These are phyloP conservation scores for Paracorniculantispora psalliotae DNA, from an alignment of 2,329 filamentous ascomycete species.

Conservation along the genomic window DNA sequence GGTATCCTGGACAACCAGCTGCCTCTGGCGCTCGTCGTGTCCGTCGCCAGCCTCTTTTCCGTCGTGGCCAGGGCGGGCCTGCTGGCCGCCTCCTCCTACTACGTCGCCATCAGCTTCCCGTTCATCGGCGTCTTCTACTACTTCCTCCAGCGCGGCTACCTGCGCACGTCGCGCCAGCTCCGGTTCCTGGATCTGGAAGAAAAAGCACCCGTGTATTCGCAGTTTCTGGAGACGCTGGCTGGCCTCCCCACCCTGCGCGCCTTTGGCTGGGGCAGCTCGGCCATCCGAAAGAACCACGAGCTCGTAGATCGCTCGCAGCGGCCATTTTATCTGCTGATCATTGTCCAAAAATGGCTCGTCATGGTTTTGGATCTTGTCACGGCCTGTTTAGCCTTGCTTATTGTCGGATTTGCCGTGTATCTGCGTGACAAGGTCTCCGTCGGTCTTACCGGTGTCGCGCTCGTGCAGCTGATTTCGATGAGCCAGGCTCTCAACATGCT, in stretches of 20 bases:
- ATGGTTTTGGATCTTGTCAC: slow-evolving; percentile 47
- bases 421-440: slow-evolving; percentile 23
- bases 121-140: slow-evolving; percentile 37
- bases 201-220: slow-evolving; percentile 35
- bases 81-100: slow-evolving; percentile 22
- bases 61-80: slow-evolving; percentile 23
- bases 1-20: slow-evolving; percentile 39
- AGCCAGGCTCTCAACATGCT: slow-evolving; percentile 32
- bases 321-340: slow-evolving; percentile 53
- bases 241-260: slow-evolving; percentile 48
- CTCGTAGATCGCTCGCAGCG: slow-evolving; percentile 50
- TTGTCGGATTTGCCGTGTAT: slow-evolving; percentile 42
- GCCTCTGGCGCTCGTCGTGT: slow-evolving; percentile 29
- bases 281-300: slow-evolving; percentile 38
- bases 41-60: slow-evolving; percentile 31
- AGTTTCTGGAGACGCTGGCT: slow-evolving; percentile 41
- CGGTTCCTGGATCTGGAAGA: slow-evolving; percentile 38
- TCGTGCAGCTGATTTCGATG: slow-evolving; percentile 28
- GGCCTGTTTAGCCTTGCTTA: slow-evolving; percentile 39
- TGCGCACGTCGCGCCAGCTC: slow-evolving; percentile 39
- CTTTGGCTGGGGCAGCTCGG: slow-evolving; percentile 42
- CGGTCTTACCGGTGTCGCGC: slow-evolving; percentile 29
- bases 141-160: slow-evolving; percentile 37
- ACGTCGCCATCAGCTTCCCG: slow-evolving; percentile 38
- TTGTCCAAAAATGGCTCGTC: slow-evolving; percentile 53